A percentile compares a stretch with the other conserved stretches of the same genome.
These are phyloP conservation scores for Oryza nivara DNA, from an alignment of 176 grass and related monocot genomes.

Conservation along the genomic window DNA sequence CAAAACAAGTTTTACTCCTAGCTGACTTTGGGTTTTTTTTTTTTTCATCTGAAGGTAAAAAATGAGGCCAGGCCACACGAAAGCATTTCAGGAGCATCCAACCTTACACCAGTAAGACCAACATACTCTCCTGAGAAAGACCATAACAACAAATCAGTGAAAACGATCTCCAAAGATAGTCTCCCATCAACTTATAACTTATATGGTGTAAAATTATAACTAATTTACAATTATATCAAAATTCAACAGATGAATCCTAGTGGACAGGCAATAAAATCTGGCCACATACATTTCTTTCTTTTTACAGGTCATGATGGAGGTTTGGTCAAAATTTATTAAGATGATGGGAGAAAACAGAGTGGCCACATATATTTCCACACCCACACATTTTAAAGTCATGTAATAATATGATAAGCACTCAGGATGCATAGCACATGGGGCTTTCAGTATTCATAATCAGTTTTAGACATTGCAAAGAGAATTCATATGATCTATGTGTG, in stretches of 20 bases:
- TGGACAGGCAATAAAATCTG: background rate
- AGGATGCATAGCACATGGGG: background rate
- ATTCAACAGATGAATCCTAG: background rate
- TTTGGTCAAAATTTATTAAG: background rate
- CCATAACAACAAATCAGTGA: conserved; percentile 29
- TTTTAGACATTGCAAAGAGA: background rate
- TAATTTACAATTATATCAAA: background rate
- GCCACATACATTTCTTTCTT: background rate
- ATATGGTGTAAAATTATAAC: background rate
- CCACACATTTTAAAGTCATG: background rate
- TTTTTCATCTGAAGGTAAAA: conserved; percentile 56
- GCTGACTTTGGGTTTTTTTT: too few relatives aligned
- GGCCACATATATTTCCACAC: background rate
- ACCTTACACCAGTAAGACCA: conserved; percentile 81
- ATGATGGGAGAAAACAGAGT: background rate
- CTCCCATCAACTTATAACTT: conserved; percentile 3
- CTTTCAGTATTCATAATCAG: background rate
- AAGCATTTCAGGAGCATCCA: conserved; percentile 93
- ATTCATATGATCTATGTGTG: conserved; percentile 20
- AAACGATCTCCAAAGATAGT: conserved; percentile 21
- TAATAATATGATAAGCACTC: background rate
- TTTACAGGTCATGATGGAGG: background rate
- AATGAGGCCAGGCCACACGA: conserved; percentile 94
- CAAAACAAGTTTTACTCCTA: too few relatives aligned
- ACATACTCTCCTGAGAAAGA: conserved; percentile 90